phyloP scores from a whole-genome alignment of 176 grass and related monocot species.

The Elymus sibiricus region DNA sequence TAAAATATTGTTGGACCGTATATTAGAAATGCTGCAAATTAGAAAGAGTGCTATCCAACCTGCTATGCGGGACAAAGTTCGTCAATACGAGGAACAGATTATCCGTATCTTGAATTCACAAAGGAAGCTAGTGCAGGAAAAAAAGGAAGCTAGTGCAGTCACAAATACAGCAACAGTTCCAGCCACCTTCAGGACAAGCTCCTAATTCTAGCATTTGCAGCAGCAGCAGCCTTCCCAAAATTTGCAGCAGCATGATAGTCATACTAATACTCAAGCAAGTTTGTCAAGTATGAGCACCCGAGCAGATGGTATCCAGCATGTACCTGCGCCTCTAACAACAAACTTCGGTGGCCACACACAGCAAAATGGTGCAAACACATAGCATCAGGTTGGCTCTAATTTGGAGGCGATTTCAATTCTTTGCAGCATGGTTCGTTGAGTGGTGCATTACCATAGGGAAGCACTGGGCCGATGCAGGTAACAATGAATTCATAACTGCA shows the following conservation, averaged over 20 bases:
- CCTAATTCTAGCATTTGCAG: constrained; percentile 55
- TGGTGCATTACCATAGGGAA: constrained; percentile 38
- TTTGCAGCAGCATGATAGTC: constrained; percentile 67
- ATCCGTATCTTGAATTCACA: constrained; percentile 49
- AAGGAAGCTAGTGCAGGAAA: constrained; percentile 9
- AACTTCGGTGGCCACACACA: constrained; percentile 60
- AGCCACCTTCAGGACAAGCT: constrained; percentile 50
- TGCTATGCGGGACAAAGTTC: constrained; percentile 56
- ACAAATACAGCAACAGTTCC: constrained; percentile 52
- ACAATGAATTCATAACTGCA: constrained; percentile 42
- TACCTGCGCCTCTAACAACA: constrained; percentile 49
- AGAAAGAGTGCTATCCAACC: constrained; percentile 53
- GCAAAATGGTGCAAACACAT: constrained; percentile 55
- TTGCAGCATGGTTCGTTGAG: constrained; percentile 58
- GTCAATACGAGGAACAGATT: constrained; percentile 70
- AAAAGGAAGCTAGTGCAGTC: constrained; percentile 43
- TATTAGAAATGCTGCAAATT: constrained; percentile 46
- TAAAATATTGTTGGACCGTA: constrained; percentile 58
- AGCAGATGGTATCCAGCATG: constrained; percentile 48
- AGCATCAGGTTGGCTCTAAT: constrained; percentile 43
- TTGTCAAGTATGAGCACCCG: constrained; percentile 38
- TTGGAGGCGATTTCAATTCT: constrained; percentile 62
- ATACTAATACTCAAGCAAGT: constrained; percentile 59
- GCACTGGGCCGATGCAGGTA: constrained; percentile 41
- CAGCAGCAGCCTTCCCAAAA: constrained; percentile 56